phyloP scores from a whole-genome alignment of 2,329 filamentous ascomycete species.

The Cladosporium colombiae region DNA sequence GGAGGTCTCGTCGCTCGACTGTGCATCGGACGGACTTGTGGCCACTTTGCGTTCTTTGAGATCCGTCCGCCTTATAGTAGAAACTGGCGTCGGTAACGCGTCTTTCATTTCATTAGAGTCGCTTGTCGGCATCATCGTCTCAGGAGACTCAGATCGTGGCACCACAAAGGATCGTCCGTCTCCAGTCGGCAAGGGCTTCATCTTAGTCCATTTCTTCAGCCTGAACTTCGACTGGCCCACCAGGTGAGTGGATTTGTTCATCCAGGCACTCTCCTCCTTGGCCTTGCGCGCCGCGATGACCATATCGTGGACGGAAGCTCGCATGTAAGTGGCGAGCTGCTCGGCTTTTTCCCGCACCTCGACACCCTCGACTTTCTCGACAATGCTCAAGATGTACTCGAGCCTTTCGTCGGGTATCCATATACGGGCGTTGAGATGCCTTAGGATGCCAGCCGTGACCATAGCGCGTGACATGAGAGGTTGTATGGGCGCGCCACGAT shows the following conservation, averaged over 20 bases:
- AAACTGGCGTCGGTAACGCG: too few relatives aligned
- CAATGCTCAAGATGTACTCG: conserved; percentile 15
- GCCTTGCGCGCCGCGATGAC: background rate
- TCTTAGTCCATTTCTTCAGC: conserved; percentile 11
- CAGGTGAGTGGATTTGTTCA: background rate
- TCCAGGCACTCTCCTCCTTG: background rate
- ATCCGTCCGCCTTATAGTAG: background rate
- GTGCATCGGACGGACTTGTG: background rate
- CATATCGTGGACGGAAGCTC: background rate
- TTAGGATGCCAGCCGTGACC: conserved; percentile 51
- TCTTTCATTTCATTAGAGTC: background rate
- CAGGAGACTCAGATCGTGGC: background rate
- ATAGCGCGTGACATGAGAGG: conserved; percentile 50
- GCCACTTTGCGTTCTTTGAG: background rate
- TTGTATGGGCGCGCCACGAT: conserved; percentile 45
- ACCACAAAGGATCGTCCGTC: background rate
- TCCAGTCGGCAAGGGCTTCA: background rate
- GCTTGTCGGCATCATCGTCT: background rate
- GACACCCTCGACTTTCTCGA: conserved; percentile 10
- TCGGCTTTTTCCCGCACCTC: background rate
- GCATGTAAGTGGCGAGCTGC: conserved; percentile 1
- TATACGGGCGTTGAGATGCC: background rate
- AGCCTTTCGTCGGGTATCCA: conserved; percentile 11
- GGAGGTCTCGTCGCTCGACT: background rate
- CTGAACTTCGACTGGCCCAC: background rate